Base-by-base conservation (phyloP, 176 grass and related monocot genomes). In the Oryza rufipogon region DNA sequence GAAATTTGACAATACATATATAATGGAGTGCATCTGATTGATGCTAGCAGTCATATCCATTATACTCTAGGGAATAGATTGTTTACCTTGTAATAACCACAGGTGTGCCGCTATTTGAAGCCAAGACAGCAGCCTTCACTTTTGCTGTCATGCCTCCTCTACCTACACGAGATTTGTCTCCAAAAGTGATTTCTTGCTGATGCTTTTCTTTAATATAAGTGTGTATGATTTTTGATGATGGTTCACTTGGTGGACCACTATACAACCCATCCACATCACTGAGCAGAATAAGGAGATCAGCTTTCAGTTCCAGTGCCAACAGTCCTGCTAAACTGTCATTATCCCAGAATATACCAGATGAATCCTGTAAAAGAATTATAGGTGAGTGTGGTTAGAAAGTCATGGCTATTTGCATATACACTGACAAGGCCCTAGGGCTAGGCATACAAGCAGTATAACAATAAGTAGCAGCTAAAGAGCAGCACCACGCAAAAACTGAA, bases 181-280 rank as follows among this genome's bases (percentile, higher is more conserved):
- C 96, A 81, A 99, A 99, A 78, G 93, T 96, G 71, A 99, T 96
- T 71, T 89, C 89, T 32, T 83, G 76, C 6, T 99, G 89, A 83
- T 99, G 91, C 63, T 87, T 99, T 23, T 96, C 96, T 89, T 92
- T 99, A 17, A 99, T 84, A 66, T 99, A 99, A 1, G 93, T 99
- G 49, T 96, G 91, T 85, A 99, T 99, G 15, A 99, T 67, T 46
- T 90, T 89, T 73, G 96, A 99, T 22, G 88, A 82, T 52, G 91
- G 83, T 39, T 99, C 96, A 80, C 81, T 90, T 34, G 96, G 96
- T 66, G 96, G 96, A 45, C 93, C 93, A 16, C 87, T 96, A 51
- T 99, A 99, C 33, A 99, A 91, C n/a, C 96, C 96, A 83, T 96
- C 93, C 70, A 99, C 96, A 69, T 99, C 96, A 86, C 96, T 99